Conservation (phyloP, 139 green algal genomes). For the Choricystis sp. region DNA sequence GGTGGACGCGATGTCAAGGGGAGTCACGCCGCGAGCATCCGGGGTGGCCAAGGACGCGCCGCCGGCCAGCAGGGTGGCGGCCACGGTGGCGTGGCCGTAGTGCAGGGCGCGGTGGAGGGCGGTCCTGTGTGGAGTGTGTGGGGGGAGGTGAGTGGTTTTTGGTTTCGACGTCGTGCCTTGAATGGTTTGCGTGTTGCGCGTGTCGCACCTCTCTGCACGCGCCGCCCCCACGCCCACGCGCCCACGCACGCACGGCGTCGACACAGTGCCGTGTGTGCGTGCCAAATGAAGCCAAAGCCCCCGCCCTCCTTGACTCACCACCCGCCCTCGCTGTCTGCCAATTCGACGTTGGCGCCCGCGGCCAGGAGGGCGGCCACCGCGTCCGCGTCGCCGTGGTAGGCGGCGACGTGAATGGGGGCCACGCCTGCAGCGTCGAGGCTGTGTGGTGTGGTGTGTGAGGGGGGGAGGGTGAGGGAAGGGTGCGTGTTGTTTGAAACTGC, state of each 20-base stretch:
- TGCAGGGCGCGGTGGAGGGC: conserved; percentile 75
- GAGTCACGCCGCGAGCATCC: conserved; percentile 19
- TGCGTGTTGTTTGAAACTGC: too few relatives aligned
- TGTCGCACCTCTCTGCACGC: not conserved
- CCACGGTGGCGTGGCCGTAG: conserved; percentile 52
- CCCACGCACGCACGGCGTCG: not conserved
- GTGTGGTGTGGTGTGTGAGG: not conserved
- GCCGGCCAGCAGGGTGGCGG: conserved; percentile 40
- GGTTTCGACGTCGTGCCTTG: not conserved
- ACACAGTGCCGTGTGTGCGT: too few relatives aligned
- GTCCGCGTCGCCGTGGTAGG: conserved; percentile 38
- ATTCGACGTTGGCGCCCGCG: conserved; percentile 21
- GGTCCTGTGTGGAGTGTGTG: conserved; percentile 25
- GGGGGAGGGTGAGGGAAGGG: too few relatives aligned
- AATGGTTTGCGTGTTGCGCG: not conserved
- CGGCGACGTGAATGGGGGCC: not conserved
- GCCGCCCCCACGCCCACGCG: not conserved
- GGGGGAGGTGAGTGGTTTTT: not conserved
- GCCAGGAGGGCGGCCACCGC: conserved; percentile 33
- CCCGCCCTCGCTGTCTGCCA: conserved; percentile 45
- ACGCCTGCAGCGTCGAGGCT: not conserved
- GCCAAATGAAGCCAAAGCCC: too few relatives aligned
- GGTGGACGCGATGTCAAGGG: not conserved
- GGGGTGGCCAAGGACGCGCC: conserved; percentile 23
- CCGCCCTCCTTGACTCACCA: too few relatives aligned